Evolutionary conservation across 257 asterid genomes (phyloP).

Genomic region (Cinchona pubescens): DNA sequence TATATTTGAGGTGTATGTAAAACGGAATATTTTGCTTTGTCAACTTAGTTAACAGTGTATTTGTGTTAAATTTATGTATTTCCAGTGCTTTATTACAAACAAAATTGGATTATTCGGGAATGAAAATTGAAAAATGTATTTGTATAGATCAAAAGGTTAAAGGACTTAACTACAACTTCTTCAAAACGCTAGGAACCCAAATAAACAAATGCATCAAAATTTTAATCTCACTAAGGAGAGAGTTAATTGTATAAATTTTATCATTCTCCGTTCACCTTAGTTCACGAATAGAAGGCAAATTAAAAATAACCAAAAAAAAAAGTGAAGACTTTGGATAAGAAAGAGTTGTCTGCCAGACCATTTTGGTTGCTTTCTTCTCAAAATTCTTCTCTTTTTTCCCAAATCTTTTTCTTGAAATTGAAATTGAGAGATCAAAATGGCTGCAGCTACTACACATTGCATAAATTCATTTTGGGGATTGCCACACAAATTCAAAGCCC

Average conservation of each 20-base stretch:
- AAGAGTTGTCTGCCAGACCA: not conserved
- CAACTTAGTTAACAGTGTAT: constrained; percentile 4
- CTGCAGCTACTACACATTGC: constrained; percentile 35
- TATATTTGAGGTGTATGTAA: not conserved
- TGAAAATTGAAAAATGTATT: constrained; percentile 69
- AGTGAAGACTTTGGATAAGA: constrained; percentile 16
- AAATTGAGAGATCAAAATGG: constrained; percentile 20
- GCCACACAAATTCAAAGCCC: constrained; percentile 40
- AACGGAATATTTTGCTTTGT: not conserved
- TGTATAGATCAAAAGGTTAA: constrained; percentile 18
- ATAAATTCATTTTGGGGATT: constrained; percentile 52
- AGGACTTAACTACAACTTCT: not conserved
- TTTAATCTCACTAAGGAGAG: no score
- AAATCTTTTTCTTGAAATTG: not conserved
- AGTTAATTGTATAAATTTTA: no score
- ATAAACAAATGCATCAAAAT: not conserved
- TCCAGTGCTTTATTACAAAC: constrained; percentile 81
- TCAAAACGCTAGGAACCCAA: not conserved
- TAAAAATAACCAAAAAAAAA: no score
- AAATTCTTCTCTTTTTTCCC: not conserved
- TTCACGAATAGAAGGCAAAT: no score
- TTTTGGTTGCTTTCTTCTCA: not conserved
- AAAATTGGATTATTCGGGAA: constrained; percentile 61
- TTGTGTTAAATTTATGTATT: constrained; percentile 18
- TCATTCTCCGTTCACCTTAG: no score